Conservation (phyloP, 495 filamentous ascomycete species). For the Lasiosphaeria miniovina region DNA sequence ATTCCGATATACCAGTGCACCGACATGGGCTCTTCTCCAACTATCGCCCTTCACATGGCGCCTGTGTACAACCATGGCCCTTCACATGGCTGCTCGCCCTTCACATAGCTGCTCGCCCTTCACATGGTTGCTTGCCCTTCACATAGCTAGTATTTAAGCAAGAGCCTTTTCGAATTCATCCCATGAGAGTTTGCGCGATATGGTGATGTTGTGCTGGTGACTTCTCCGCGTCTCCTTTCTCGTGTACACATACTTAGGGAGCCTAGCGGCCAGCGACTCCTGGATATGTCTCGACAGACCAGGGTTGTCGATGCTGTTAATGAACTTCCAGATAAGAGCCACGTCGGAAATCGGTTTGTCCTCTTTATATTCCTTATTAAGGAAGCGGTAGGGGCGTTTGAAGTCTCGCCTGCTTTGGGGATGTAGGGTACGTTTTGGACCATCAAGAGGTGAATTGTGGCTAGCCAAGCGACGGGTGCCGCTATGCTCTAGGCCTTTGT, state of each 20-base stretch:
- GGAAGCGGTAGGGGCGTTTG: constrained; percentile 16
- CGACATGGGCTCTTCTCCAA: no score
- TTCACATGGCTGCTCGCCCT: no score
- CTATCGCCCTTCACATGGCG: no score
- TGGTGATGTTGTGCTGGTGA: constrained; percentile 10
- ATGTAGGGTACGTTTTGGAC: constrained; percentile 2
- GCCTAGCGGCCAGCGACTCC: constrained; percentile 12
- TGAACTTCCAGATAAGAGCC: constrained; percentile 25
- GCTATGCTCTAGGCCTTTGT: no score
- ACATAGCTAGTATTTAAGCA: background rate
- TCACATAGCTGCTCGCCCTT: no score
- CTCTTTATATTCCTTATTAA: constrained; percentile 18
- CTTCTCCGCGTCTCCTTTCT: constrained; percentile 4
- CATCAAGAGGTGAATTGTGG: background rate
- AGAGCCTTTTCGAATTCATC: constrained; percentile 13
- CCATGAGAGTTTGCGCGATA: constrained; percentile 24
- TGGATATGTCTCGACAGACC: constrained; percentile 26
- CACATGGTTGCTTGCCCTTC: no score
- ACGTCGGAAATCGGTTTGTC: constrained; percentile 21
- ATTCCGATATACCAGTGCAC: no score
- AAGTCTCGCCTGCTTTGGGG: constrained; percentile 10
- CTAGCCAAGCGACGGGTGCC: no score
- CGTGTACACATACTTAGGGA: constrained; percentile 15
- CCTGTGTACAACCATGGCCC: no score
- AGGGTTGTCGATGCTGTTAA: constrained; percentile 18